phyloP scores from a whole-genome alignment of 257 asterid genomes.

The Jasminum sambac region DNA sequence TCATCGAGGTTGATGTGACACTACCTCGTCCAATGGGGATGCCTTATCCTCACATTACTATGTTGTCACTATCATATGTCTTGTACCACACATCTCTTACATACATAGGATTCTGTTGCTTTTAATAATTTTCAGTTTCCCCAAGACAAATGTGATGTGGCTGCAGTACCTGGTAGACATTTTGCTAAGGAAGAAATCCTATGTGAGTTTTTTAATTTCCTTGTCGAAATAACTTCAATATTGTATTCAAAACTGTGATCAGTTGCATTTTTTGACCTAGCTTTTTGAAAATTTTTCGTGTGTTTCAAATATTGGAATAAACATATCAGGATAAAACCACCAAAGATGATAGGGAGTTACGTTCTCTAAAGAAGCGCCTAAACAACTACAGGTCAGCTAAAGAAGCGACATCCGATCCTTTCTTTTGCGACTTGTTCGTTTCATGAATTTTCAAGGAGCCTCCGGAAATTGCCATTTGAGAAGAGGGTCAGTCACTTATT shows the following conservation, averaged over 20 bases:
- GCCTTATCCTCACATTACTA: too few species aligned
- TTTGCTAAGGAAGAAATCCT: conserved; percentile 74
- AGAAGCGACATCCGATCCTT: conserved; percentile 66
- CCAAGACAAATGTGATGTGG: conserved; percentile 93
- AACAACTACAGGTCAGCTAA: conserved; percentile 67
- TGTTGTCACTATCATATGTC: too few species aligned
- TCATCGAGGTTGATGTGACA: too few species aligned
- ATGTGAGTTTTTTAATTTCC: conserved; percentile 48
- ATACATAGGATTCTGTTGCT: conserved; percentile 6
- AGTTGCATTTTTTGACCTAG: not conserved
- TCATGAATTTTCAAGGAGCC: conserved; percentile 25
- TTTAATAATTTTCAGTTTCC: conserved; percentile 58
- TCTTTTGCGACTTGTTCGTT: conserved; percentile 54
- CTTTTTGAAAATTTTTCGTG: not conserved
- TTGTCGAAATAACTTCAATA: not conserved
- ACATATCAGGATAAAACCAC: conserved; percentile 61
- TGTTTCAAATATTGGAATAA: conserved; percentile 14
- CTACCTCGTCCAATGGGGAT: too few species aligned
- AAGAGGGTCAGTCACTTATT: not conserved
- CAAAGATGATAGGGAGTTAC: conserved; percentile 69
- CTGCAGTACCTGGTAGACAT: conserved; percentile 85
- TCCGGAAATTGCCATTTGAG: conserved; percentile 5
- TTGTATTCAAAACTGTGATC: not conserved
- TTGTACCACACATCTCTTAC: not conserved
- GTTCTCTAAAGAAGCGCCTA: conserved; percentile 71